Base-by-base conservation (phyloP, 2,329 filamentous ascomycete genomes). In the Ophiosphaerella narmari region DNA sequence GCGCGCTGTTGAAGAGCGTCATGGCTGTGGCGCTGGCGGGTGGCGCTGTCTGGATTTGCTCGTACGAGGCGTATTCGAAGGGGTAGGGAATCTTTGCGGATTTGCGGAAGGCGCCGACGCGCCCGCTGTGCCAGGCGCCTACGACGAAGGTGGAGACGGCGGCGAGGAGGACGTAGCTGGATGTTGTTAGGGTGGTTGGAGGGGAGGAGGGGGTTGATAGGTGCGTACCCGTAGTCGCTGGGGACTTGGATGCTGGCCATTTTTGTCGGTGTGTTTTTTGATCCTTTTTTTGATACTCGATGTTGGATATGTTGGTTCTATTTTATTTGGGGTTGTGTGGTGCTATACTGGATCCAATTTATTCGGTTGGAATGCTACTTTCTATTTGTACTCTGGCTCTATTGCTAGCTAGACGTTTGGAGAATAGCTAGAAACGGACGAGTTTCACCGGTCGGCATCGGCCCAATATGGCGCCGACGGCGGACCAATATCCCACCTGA, bases 21-120 rank as follows among this genome's bases (percentile, higher is more conserved):
- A 78, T 68, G 18, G 62, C 71, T 73, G 73, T 78, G 73, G 65
- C 71, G 62, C 59, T 76, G 12, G 70, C 65, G 16, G 70, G 63
- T 2, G 69, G 58, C 4, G 73, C 68, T 13, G 70, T 62, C 32
- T 66, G 77, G 67, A 82, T 75, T 67, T 84, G 78, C 52, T 81
- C 77, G 41, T 75, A 70, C 18, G 80, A 80, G 26, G 84, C 84
- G 72, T 84, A 85, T 65, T 75, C 71, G 72, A 82, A 80, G 12
- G 84, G 84, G 68, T 86, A 86, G 13, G 75, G 74, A 52, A 86
- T 73, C 36, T 78, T 75, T 54, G 83, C 81, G 3, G 69, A 61
- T 58, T 78, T 80, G 71, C 84, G 82, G 68, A 77, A 72, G 18
- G 36, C 18, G 39, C 64, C 65, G 26, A 80, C 77, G 63, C 80